phyloP scores from a whole-genome alignment of 345 rosid genomes.

The Psidium guajava region DNA sequence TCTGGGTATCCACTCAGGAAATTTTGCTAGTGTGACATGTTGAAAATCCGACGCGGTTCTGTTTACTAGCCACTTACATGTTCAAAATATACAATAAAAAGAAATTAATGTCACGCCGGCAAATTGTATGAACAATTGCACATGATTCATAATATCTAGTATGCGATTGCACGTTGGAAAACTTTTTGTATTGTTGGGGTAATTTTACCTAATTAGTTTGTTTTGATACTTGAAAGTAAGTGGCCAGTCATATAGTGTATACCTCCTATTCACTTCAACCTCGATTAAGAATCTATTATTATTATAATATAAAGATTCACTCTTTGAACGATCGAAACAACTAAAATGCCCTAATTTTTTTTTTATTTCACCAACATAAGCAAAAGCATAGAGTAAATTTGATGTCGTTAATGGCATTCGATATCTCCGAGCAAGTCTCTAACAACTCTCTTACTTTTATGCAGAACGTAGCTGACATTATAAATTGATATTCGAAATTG shows the following conservation, averaged over 20 bases:
- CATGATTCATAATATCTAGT: not conserved
- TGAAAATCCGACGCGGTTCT: not conserved
- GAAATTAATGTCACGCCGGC: not conserved
- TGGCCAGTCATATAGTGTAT: not conserved
- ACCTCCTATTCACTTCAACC: not conserved
- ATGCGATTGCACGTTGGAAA: not conserved
- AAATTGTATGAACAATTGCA: not conserved
- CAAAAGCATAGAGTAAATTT: not conserved
- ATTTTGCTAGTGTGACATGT: not conserved
- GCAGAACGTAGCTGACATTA: not conserved
- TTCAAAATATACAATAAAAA: not conserved
- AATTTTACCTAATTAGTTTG: not conserved
- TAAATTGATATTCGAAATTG: not conserved
- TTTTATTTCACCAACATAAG: not conserved
- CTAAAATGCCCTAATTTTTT: not conserved
- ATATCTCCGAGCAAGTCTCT: not conserved
- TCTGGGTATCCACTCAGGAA: accelerated
- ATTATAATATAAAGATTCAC: accelerated
- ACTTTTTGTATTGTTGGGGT: not conserved
- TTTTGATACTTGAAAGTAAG: not conserved
- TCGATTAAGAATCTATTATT: not conserved
- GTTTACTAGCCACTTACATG: not conserved
- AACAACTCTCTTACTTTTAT: not conserved
- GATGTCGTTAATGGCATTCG: not conserved
- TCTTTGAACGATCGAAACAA: not conserved